A percentile compares a stretch with the other conserved stretches of the same genome.
Conservation (phyloP, 768 basidiomycete genomes). For the Paxillus involutus region DNA sequence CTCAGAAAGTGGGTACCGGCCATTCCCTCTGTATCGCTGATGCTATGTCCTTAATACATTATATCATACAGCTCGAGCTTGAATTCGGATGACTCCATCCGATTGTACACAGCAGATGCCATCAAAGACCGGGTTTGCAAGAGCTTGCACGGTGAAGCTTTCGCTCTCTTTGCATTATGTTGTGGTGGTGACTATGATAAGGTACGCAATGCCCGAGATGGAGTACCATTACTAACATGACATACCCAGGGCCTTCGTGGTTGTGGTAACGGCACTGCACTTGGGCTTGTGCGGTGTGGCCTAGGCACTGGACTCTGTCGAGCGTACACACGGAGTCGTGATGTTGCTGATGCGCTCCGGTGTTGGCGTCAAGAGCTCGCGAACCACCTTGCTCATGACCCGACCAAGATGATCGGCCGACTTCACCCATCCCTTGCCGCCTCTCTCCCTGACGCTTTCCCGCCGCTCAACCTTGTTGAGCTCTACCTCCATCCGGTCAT, state of each 20-base stretch:
- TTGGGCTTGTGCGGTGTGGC: neutral
- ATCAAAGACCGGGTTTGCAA: conserved; percentile 14
- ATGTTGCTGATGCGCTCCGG: too few species aligned
- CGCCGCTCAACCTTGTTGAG: neutral
- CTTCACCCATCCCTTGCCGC: neutral
- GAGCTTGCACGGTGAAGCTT: neutral
- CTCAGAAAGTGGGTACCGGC: conserved; percentile 8
- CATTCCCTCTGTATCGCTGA: too few species aligned
- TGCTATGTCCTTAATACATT: too few species aligned
- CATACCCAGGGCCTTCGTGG: neutral
- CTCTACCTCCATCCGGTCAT: neutral
- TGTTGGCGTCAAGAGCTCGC: too few species aligned
- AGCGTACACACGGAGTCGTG: too few species aligned
- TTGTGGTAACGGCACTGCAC: neutral
- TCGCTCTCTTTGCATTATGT: neutral
- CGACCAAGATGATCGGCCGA: neutral
- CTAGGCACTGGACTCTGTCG: neutral
- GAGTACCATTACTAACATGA: too few species aligned
- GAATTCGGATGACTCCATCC: neutral
- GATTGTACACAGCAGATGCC: neutral
- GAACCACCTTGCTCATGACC: neutral
- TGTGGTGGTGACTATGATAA: conserved; percentile 32
- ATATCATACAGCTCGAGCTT: conserved; percentile 5
- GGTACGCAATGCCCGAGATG: too few species aligned
- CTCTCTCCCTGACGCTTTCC: neutral